A percentile compares a stretch with the other conserved stretches of the same genome.
Evolutionary conservation across 805 yeast species (phyloP).

Genomic region (Diddensiella santjacobensis): DNA sequence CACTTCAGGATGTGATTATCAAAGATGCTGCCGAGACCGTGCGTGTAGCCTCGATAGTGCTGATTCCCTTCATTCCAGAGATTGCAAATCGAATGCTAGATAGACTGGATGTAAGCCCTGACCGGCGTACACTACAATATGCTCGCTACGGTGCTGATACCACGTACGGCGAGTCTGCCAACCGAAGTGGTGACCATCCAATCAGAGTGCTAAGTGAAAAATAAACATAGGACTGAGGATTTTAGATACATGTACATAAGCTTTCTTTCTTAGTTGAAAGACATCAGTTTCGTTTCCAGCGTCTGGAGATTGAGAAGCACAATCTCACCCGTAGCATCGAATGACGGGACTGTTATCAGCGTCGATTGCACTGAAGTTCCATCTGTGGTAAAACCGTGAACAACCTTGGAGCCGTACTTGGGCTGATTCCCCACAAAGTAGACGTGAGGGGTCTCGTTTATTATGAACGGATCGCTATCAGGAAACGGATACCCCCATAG

Average conservation of each 20-base stretch:
- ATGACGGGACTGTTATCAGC: constrained; percentile 67
- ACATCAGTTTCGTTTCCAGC: constrained; percentile 51
- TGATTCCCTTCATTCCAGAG: constrained; percentile 71
- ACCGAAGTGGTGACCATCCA: constrained; percentile 50
- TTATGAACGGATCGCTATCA: constrained; percentile 75
- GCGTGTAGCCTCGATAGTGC: constrained; percentile 61
- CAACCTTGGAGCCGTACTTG: constrained; percentile 41
- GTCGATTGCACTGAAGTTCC: constrained; percentile 39
- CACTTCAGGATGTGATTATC: constrained; percentile 51
- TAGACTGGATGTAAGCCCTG: constrained; percentile 51
- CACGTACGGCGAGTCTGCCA: constrained; percentile 56
- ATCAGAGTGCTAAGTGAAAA: constrained; percentile 23
- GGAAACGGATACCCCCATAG: constrained; percentile 82
- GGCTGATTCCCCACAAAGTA: constrained; percentile 85
- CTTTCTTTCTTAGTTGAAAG: constrained; percentile 9
- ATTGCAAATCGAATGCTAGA: constrained; percentile 56
- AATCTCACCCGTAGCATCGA: constrained; percentile 58
- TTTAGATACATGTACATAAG: not conserved
- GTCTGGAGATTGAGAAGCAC: constrained; percentile 59
- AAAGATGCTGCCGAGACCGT: constrained; percentile 66
- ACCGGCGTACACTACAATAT: constrained; percentile 41
- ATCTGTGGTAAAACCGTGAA: constrained; percentile 38
- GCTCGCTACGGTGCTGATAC: constrained; percentile 56
- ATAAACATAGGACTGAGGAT: not conserved
- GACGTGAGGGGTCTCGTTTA: constrained; percentile 73